Evolutionary conservation across 371 early-diverging fungal genomes (phyloP), one percentile per base, ranked within the genome.

Genomic region (Umbelopsis sp.): DNA sequence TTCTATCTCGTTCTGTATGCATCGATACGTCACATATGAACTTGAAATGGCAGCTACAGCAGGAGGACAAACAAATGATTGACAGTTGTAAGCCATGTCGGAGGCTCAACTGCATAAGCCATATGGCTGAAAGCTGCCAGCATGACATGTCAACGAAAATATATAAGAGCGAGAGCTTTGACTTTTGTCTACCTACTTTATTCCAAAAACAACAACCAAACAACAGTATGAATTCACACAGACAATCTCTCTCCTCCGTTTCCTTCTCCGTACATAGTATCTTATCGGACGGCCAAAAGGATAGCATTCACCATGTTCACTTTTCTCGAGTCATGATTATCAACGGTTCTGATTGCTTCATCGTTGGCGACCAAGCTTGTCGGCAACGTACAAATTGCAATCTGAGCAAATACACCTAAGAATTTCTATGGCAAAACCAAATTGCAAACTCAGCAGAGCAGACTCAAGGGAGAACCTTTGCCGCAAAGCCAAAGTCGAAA

Each of bases 281-380:
- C 29, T 35, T 29, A 57, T 57, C 57, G 18, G 57, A 57, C 1
- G 35, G 35, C 29, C 29, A 24, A 16, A 29, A 35, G 35, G 29
- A 29, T 5, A 35, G 2, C 0, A 35, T 18, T 35, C 32, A 35
- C 18, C 57, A 35, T 6, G 57, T 57, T 35, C 57, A 14, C 9
- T 57, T 57, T 57, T 57, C 57, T 35, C 57, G 57, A 2, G 57
- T 57, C n/a, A 12, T 57, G 57, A 57, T 57, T 1, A 57, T 57
- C n/a, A 57, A 57, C n/a, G 18, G 35, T 6, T 32, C 57, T 57
- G 35, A 57, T 16, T 35, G 57, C 57, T 57, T 57, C 5, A 12
- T 57, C 16, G 12, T 57, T 29, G 57, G 57, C 32, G 37, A 35
- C 35, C 57, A 35, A 35, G 29, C 5, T 12, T 48, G 48, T n/a